Evolutionary conservation across 306 rosid genomes (phyloP), one percentile per base, ranked within the genome.

Genomic region (Cucurbita ficifolia): DNA sequence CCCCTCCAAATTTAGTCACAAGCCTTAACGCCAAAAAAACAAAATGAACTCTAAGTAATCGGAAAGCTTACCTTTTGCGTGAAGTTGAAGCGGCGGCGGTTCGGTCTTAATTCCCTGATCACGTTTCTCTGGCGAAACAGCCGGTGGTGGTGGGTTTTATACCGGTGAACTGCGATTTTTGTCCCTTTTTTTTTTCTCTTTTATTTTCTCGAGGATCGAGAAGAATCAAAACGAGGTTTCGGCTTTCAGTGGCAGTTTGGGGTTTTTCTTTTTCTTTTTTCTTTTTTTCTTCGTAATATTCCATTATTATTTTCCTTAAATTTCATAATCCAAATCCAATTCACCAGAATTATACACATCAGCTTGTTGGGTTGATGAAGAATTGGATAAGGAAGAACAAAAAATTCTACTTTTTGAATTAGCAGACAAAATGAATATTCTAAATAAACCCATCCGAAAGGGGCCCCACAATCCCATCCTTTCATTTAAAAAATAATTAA

Each of bases 341-440:
- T 42, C 48, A 19, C 10, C 22, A 0, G 16, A 39, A 40, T 64
- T 19, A 64, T 64, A 45, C 39, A 67, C 49, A 19, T 67, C 71
- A 39, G n/a, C 36, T 42, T 64, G 35, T 21, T 67, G 1, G 19
- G 7, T 18, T 40, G 24, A 21, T 63, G 64, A 40, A 29, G 33
- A 68, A 68, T 68, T 83, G 89, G 87, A 84, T 89, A 83, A 87
- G 90, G 78, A 82, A 76, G 81, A 84, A 78, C 81, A 76, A 79
- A 84, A 82, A 54, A 58, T 64, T 81, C 72, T 75, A 79, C 76
- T 84, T 79, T 83, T 76, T 72, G 43, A 59, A 59, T 33, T 59
- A 77, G 64, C 81, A 79, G 90, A 84, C 89, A 86, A 84, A 79
- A 82, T 91, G 91, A 92, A 86, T 81, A 86, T 86, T 87, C 89